Evolutionary conservation across 2,329 filamentous ascomycete species (phyloP), one percentile per base, ranked within the genome.

Genomic region (Thelonectria discophora): DNA sequence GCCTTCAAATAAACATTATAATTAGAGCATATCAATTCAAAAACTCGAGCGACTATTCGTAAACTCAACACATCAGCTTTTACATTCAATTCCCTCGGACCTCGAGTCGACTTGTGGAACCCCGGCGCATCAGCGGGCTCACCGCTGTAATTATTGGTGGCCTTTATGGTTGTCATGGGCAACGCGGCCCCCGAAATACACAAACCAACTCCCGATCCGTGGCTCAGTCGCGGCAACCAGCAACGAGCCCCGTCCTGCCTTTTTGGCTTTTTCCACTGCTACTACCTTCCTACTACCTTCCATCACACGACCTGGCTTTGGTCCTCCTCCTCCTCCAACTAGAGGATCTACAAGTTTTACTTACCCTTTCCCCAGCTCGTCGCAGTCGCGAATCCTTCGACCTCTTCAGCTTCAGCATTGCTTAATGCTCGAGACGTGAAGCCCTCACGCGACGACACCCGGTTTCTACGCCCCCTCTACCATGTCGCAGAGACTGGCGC

Each of bases 401-500:
- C n/a, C n/a, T n/a, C 21, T 34, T 37, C 49, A 57, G 57, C 40
- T 58, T 49, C 57, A 74, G 68, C 71, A 77, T 74, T 68, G 60
- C 61, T 75, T 71, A 69, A 69, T 73, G 69, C 50, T 64, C 53
- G 47, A 39, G 50, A 37, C 34, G 34, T 37, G 34, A 50, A 65
- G 63, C 18, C 50, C 46, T 55, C 47, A 39, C 37, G 59, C 53
- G 49, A 45, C 42, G 18, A n/a, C n/a, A 62, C 27, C 49, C 56
- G 42, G 27, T 62, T 63, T 43, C 57, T 63, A 4, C 55, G 73
- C 75, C 39, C 48, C 34, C 24, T 42, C 51, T 55, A 58, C 61
- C 63, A 84, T 84, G 82, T 77, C 82, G 63, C 80, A 84, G 72
- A 78, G 79, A 73, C 76, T 84, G 72, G 79, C 78, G 65, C 65